Evolutionary conservation across 345 rosid genomes (phyloP), one percentile per base, ranked within the genome.

Genomic region (Rhizophora mangle): DNA sequence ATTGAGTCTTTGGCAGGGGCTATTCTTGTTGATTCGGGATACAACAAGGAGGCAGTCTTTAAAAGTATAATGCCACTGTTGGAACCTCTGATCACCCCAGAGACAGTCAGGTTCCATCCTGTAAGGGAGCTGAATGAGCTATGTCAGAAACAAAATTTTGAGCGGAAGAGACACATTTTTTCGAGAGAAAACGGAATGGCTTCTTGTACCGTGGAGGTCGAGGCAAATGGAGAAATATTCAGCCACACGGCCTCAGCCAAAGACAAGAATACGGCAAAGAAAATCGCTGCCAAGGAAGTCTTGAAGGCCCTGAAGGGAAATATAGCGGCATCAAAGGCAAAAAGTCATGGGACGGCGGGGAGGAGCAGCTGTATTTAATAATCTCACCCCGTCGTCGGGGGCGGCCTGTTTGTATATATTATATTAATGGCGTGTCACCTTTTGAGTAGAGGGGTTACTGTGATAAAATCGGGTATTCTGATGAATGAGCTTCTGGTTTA

Each of bases 1-100:
- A 83, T 95, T 1, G 98, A 95, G 74, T 90, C 99, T 4, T 67
- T 95, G 46, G 96, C 92, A 0, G 99, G 99, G 6, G 99, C 99
- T 2, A 92, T 95, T 60, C 65, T 81, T 24, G 89, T 92, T 27
- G 99, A 95, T 77, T 92, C 98, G 0, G 92, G 88, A 34, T 84
- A 80, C 82, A 46, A 85, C 68, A 95, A 83, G 71, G 85, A 83
- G 39, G 61, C 20, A 5, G 96, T 88, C 31, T 88, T 85, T 68
- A 66, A 64, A 53, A 84, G 95, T 66, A 84, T 95, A 32, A 77
- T 82, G 68, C 95, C 96, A 7, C 86, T 94, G 26, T 71, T 94
- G 78, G 96, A 89, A 77, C 87, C 89, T 1, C 18, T 92, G 83
- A 24, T 89, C 61, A 86, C 96, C 32, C 97, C 89, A 1, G 83